Base-by-base conservation (phyloP, 495 filamentous ascomycete species). In the Opeltia flavorubescens region DNA sequence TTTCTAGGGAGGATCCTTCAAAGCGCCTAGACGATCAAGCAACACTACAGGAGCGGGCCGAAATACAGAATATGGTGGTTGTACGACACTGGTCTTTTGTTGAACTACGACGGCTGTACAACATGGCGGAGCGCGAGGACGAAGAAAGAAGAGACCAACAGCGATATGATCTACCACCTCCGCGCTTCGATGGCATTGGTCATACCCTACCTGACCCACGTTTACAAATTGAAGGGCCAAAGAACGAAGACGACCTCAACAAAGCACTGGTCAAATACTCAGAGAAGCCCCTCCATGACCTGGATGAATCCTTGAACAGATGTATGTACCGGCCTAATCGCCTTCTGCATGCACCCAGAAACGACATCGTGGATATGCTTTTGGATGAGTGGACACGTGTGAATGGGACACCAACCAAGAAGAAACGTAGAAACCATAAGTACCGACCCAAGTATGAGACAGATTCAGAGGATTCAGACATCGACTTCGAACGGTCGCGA, bases 61-160 rank as follows among this genome's bases (percentile, higher is more conserved):
- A 70, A 34, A 59, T 61, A 11, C 65, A 70, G 49, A 70, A 68
- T 42, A 67, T 70, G 66, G 59, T 70, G 23, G 60, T 70, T n/a
- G 59, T 68, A 4, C 55, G 68, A 34, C 66, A 69, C 49, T 69
- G 63, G 62, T 62, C 66, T 11, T 49, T 60, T 24, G 65, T 62
- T 35, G 64, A 64, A 9, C 54, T 70, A 5, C 65, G 65, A 23
- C 57, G 58, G 6, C 51, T 70, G 18, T 69, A 65, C 55, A 57
- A 64, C 36, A 15, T 57, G 17, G 66, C 65, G 28, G 56, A 66
- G 38, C 57, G 64, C 23, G 67, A 69, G 44, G 58, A 52, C 20
- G 27, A 47, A 7, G 61, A 68, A 24, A 57, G 58, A 24, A 46
- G 28, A 15, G 13, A 20, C 33, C 43, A 48, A 25, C 42, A 45